These are phyloP conservation scores for Hansenula anomala DNA, from an alignment of 1,139 yeast genomes.

Conservation along the genomic window DNA sequence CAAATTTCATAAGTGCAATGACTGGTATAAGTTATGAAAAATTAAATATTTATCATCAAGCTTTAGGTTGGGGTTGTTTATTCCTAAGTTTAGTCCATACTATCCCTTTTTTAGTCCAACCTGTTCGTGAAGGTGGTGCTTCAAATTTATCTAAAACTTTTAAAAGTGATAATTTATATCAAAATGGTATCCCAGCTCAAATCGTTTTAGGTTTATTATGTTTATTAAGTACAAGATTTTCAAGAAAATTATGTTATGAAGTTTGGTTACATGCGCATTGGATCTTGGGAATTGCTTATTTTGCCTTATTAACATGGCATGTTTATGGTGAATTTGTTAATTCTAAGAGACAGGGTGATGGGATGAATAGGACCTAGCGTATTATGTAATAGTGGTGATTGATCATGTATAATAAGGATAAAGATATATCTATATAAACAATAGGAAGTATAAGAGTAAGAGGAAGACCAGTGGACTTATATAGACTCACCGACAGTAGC, in stretches of 20 bases:
- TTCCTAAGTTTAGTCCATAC: constrained; percentile 49
- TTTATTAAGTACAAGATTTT: constrained; percentile 37
- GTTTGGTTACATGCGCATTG: constrained; percentile 53
- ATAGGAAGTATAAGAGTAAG: no score
- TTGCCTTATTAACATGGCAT: constrained; percentile 51
- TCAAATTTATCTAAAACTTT: constrained; percentile 8
- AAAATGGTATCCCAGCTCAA: constrained; percentile 40
- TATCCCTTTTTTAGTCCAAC: constrained; percentile 47
- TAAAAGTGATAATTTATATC: constrained; percentile 13
- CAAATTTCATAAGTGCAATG: constrained; percentile 43
- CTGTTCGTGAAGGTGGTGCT: constrained; percentile 46
- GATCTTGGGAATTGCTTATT: constrained; percentile 51
- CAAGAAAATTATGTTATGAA: constrained; percentile 47
- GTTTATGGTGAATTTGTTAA: constrained; percentile 29
- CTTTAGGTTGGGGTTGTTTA: constrained; percentile 37
- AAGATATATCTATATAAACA: no score
- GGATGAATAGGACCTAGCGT: no score
- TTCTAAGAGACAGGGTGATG: no score
- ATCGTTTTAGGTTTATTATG: constrained; percentile 43
- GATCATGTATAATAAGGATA: no score
- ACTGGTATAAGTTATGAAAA: constrained; percentile 57
- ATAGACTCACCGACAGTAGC: no score
- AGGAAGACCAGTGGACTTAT: no score
- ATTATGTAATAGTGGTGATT: no score
- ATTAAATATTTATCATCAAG: constrained; percentile 46